Conservation (phyloP, 2,329 filamentous ascomycete genomes). For the Phyllosticta citrichinensis region DNA sequence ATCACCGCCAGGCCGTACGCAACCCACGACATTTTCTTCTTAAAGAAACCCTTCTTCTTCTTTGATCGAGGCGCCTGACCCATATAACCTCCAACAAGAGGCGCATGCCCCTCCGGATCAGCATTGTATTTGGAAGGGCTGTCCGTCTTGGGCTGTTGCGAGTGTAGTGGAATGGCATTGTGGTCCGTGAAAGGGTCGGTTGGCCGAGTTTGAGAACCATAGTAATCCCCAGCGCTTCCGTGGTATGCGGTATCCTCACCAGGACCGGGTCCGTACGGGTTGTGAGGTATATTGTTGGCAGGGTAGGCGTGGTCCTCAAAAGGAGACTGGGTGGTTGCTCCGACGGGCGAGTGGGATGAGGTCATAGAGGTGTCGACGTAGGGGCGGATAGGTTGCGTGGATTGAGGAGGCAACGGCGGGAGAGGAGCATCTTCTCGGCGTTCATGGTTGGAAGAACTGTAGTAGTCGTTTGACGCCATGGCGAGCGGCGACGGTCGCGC, state of each 20-base stretch:
- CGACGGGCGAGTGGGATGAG: slow-evolving; percentile 13
- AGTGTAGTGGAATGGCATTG: slow-evolving; percentile 38
- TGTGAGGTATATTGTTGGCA: slow-evolving; percentile 35
- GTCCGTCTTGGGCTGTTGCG: slow-evolving; percentile 28
- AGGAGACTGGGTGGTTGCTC: slow-evolving; percentile 51
- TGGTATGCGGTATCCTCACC: slow-evolving; percentile 51
- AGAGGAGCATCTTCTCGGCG: slow-evolving; percentile 34
- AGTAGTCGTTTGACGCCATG: slow-evolving; percentile 52
- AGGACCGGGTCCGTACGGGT: slow-evolving; percentile 45
- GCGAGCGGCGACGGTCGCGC: slow-evolving; percentile 5
- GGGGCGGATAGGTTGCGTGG: slow-evolving; percentile 21
- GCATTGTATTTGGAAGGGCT: slow-evolving; percentile 29
- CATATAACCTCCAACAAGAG: slow-evolving; percentile 8
- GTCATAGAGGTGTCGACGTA: slow-evolving; percentile 22
- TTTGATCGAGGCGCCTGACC: slow-evolving; percentile 18
- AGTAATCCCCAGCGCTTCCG: slow-evolving; percentile 24
- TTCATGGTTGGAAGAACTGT: slow-evolving; percentile 38
- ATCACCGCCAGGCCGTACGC: slow-evolving; percentile 69
- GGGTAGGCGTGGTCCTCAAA: slow-evolving; percentile 61
- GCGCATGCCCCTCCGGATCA: slow-evolving; percentile 31
- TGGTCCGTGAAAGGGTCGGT: slow-evolving; percentile 43
- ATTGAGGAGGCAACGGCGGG: slow-evolving; percentile 22
- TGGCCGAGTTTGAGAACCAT: slow-evolving; percentile 20
- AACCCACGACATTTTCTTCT: slow-evolving; percentile 60
- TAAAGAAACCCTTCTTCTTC: slow-evolving; percentile 46